phyloP scores from a whole-genome alignment of 192 early-diverging fungal species.

The Podila minutissima region DNA sequence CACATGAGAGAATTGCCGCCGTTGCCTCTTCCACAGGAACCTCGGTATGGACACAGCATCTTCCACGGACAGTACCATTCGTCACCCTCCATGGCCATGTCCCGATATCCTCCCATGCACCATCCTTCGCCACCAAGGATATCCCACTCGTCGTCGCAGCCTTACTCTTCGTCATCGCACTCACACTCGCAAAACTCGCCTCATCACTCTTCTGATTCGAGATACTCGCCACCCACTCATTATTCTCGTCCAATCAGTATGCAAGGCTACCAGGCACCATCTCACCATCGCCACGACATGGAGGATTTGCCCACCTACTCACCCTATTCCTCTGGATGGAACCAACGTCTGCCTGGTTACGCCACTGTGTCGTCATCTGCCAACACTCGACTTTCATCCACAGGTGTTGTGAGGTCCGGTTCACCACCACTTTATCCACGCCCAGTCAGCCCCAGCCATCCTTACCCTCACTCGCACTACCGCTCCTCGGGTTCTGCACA shows the following conservation, averaged over 20 bases:
- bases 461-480: slow-evolving; percentile 27
- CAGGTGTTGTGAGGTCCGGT: slow-evolving; percentile 23
- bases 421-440: slow-evolving; percentile 29
- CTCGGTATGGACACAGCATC: slow-evolving; percentile 1
- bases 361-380: slow-evolving; percentile 29
- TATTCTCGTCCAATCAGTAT: slow-evolving; percentile 32
- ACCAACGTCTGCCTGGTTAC: slow-evolving; percentile 40
- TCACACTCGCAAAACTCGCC: background rate
- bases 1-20: background rate
- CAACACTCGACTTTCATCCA: slow-evolving; percentile 37
- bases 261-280: slow-evolving; percentile 38
- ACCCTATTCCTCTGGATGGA: slow-evolving; percentile 40
- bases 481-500: slow-evolving; percentile 1
- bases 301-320: slow-evolving; percentile 24
- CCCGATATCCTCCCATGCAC: slow-evolving; percentile 19
- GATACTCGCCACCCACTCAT: slow-evolving; percentile 1
- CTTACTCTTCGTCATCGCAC: slow-evolving; percentile 5
- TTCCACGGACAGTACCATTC: slow-evolving; percentile 32
- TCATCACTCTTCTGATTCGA: background rate
- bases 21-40: background rate
- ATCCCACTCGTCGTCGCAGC: slow-evolving; percentile 4
- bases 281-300: slow-evolving; percentile 11
- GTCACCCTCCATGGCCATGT: slow-evolving; percentile 36
- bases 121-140: slow-evolving; percentile 5
- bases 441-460: slow-evolving; percentile 5